Evolutionary conservation across 2,329 filamentous ascomycete genomes (phyloP).

Genomic region (Aspergillus jensenii): DNA sequence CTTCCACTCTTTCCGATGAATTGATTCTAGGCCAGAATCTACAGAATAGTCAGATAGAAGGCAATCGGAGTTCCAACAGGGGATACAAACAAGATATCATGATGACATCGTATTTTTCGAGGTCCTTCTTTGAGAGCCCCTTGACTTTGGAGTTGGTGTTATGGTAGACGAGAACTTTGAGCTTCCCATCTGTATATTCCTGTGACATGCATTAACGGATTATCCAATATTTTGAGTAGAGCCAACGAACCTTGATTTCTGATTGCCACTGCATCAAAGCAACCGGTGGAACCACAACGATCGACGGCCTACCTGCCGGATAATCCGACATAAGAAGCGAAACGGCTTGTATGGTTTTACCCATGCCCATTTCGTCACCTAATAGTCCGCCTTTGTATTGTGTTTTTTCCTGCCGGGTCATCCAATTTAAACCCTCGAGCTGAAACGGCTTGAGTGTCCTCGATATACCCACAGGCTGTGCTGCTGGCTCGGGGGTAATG

Average conservation of each 20-base stretch:
- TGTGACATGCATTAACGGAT: constrained; percentile 13
- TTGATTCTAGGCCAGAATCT: constrained; percentile 73
- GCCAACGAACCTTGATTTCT: constrained; percentile 65
- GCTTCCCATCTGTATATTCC: constrained; percentile 76
- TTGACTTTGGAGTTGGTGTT: constrained; percentile 83
- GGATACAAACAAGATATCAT: constrained; percentile 81
- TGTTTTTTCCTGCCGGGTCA: constrained; percentile 83
- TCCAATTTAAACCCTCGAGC: constrained; percentile 90
- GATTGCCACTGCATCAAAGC: constrained; percentile 94
- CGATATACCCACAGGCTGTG: constrained; percentile 74
- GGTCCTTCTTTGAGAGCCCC: constrained; percentile 68
- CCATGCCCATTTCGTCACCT: constrained; percentile 98
- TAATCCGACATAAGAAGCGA: constrained; percentile 98
- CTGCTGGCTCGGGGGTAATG: constrained; percentile 63
- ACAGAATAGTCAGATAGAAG: constrained; percentile 11
- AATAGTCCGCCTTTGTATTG: constrained; percentile 86
- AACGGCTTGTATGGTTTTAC: constrained; percentile 97
- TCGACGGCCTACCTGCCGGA: constrained; percentile 74
- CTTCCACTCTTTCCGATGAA: constrained; percentile 88
- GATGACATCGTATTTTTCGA: constrained; percentile 85
- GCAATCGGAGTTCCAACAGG: background rate
- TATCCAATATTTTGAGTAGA: background rate
- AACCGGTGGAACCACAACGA: constrained; percentile 89
- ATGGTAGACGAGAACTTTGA: constrained; percentile 90
- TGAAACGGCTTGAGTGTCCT: constrained; percentile 90